These are phyloP conservation scores for Mortierella antarctica DNA, from an alignment of 192 early-diverging fungal species.

Conservation along the genomic window DNA sequence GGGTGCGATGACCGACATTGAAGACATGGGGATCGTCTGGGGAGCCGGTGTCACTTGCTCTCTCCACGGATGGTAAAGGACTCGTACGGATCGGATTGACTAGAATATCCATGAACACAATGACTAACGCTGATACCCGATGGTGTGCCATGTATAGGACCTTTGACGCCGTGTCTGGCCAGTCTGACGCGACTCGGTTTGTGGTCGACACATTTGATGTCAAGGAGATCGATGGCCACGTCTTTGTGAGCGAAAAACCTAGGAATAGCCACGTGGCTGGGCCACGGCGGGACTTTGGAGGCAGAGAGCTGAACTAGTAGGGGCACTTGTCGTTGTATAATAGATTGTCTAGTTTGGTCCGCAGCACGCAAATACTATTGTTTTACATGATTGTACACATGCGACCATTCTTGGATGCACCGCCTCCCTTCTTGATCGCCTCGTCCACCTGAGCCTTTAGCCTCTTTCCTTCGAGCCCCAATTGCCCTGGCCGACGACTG, in stretches of 20 bases:
- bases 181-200: slow-evolving; percentile 46
- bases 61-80: slow-evolving; percentile 35
- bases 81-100: neutral
- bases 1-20: slow-evolving; percentile 46
- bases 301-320: slow-evolving; percentile 40
- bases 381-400: slow-evolving; percentile 35
- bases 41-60: slow-evolving; percentile 42
- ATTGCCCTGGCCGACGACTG: slow-evolving; percentile 33
- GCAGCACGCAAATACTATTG: neutral
- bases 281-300: slow-evolving; percentile 47
- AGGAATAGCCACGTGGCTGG: slow-evolving; percentile 33
- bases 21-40: slow-evolving; percentile 53
- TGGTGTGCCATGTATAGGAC: slow-evolving; percentile 19
- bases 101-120: neutral
- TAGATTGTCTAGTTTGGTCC: neutral
- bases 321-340: neutral
- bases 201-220: slow-evolving; percentile 48
- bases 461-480: slow-evolving; percentile 33
- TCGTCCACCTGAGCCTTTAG: slow-evolving; percentile 44
- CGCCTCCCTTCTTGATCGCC: slow-evolving; percentile 28
- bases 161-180: slow-evolving; percentile 42
- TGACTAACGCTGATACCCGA: neutral
- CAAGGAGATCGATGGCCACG: slow-evolving; percentile 44
- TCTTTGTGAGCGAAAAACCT: slow-evolving; percentile 37
- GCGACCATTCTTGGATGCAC: slow-evolving; percentile 21